Percentiles rank a stretch among this genome's conserved stretches.
phyloP scores from a whole-genome alignment of 2,329 filamentous ascomycete species.

The Nothomitra cinnamomea region DNA sequence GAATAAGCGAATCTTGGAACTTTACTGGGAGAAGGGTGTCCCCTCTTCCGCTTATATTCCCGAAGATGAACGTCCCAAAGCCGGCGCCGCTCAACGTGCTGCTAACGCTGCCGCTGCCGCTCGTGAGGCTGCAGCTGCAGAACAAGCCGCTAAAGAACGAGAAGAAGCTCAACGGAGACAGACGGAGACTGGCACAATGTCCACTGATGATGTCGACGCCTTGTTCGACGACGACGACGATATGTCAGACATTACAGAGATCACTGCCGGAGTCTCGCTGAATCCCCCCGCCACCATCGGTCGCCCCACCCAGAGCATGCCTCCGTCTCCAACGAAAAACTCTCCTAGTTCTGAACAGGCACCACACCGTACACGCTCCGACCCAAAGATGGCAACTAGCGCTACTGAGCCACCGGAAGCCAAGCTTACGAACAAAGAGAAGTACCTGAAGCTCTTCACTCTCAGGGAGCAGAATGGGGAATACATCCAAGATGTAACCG shows the following conservation, averaged over 20 bases:
- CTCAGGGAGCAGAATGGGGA: conserved; percentile 84
- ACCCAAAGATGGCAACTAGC: conserved; percentile 68
- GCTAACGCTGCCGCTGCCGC: conserved; percentile 61
- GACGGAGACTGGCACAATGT: conserved; percentile 87
- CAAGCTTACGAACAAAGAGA: conserved; percentile 83
- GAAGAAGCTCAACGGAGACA: conserved; percentile 86
- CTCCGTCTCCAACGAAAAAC: conserved; percentile 71
- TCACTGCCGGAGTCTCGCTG: conserved; percentile 79
- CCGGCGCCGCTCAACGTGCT: conserved; percentile 53
- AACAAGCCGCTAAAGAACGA: conserved; percentile 65
- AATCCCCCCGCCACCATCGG: conserved; percentile 40
- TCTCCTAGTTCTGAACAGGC: conserved; percentile 45
- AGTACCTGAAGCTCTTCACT: conserved; percentile 79
- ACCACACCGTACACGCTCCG: conserved; percentile 78
- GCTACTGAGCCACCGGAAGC: conserved; percentile 54
- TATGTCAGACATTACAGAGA: conserved; percentile 73
- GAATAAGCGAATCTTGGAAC: conserved; percentile 80
- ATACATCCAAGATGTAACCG: conserved; percentile 93
- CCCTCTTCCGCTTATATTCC: conserved; percentile 91
- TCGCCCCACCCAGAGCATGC: conserved; percentile 87
- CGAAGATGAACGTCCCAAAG: conserved; percentile 89
- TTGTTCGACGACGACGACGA: conserved; percentile 90
- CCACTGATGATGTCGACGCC: conserved; percentile 84
- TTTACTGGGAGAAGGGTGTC: conserved; percentile 99
- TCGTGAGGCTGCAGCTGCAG: conserved; percentile 65